Base-by-base conservation (phyloP, 768 basidiomycete genomes). In the Leccinellum luteum region DNA sequence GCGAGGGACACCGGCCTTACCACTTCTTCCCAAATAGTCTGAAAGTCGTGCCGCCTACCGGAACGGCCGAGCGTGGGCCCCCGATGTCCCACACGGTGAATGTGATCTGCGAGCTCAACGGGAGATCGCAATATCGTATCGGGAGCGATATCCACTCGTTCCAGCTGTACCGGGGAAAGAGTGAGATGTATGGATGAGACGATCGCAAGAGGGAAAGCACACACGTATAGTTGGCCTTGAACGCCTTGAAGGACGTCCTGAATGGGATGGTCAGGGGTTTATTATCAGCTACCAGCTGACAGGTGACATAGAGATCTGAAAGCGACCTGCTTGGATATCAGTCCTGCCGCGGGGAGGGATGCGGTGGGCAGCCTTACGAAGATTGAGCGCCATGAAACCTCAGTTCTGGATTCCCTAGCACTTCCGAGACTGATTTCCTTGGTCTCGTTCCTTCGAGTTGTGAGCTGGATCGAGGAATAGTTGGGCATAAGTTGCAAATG, bases 1-100 rank as follows among this genome's bases (percentile, higher is more conserved):
- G 0, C 3, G 25, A 48, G 15, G 48, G 21, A 31, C 9, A 8
- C 27, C 45, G 6, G 1, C 72, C 81, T 49, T 59, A 91, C 94
- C 89, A 89, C 77, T 98, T 97, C 83, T 92, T 90, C 14, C 93
- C 89, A 72, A 99, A 99, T 38, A 99, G 65, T 19, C 85, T 80
- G 68, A 98, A 89, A 0, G 94, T 97, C 3, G 94, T 85, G 1
- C 95, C 96, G 30, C 96, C 97, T 4, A 98, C 87, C 6, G 94
- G 90, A 17, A 84, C 79, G 2, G 92, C 86, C 48, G 81, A 77
- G 7, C 92, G 82, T 23, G 93, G 87, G 0, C 91, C 90, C 35
- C 86, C 89, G 57, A 94, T 94, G 68, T 98, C 95, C 91, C 94
- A 98, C 7, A 98, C 88, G 0, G 97, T 98, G 66, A 98, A 90